Evolutionary conservation across 2,329 filamentous ascomycete genomes (phyloP).

Genomic region (Botrytis galanthina): DNA sequence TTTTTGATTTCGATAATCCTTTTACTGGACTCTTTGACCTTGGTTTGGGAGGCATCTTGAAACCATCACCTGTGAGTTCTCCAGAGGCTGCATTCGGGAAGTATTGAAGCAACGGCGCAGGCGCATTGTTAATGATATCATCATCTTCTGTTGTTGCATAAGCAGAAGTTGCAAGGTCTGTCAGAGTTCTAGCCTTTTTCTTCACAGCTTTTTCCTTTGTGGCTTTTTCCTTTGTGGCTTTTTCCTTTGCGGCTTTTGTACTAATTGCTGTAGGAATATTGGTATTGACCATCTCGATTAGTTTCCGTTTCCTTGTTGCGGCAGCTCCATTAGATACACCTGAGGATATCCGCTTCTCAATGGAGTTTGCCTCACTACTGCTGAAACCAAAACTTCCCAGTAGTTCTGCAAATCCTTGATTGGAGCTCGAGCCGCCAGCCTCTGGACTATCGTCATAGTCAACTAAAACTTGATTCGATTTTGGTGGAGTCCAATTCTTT

Average conservation of each 20-base stretch:
- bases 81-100: conserved; percentile 38
- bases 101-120: conserved; percentile 48
- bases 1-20: conserved; percentile 40
- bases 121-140: conserved; percentile 33
- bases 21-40: conserved; percentile 33
- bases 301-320: conserved; percentile 53
- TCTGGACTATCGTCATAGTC: not conserved
- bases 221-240: conserved; percentile 11
- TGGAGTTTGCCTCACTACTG: conserved; percentile 25
- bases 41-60: conserved; percentile 32
- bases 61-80: conserved; percentile 21
- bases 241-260: conserved; percentile 7
- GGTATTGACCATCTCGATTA: conserved; percentile 50
- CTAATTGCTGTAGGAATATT: conserved; percentile 25
- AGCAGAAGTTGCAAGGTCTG: conserved; percentile 70
- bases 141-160: conserved; percentile 50
- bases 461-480: conserved; percentile 37
- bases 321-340: conserved; percentile 13
- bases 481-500: conserved; percentile 67
- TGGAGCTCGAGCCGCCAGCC: conserved; percentile 5
- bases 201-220: conserved; percentile 39
- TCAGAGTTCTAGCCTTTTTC: conserved; percentile 76
- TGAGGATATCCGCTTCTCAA: conserved; percentile 19
- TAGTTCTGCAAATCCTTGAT: conserved; percentile 39
- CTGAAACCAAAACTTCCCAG: conserved; percentile 44